Evolutionary conservation across 345 rosid genomes (phyloP), one percentile per base, ranked within the genome.

Genomic region (Gossypium thurberi): DNA sequence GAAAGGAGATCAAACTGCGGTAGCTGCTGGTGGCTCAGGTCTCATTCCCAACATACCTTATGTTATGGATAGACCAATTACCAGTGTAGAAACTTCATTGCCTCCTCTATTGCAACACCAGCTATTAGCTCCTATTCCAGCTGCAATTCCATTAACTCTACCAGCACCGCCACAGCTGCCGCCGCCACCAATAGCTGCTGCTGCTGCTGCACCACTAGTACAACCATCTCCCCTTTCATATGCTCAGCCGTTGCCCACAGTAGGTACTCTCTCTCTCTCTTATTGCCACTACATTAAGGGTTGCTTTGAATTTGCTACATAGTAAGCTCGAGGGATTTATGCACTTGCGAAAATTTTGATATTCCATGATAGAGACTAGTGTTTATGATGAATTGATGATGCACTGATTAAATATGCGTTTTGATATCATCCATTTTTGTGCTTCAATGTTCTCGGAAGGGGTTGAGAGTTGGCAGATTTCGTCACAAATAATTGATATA

Each of bases 221-320:
- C 81, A 70, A n/a, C 78, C 75, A 75, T 63, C 69, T 74, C 75
- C 82, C 61, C 82, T 66, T 40, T 79, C 75, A 56, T 82, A 42
- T 64, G 68, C 82, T 70, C 87, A 76, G 69, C 85, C 86, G 81
- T 77, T 76, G 76, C 87, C 85, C 77, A 70, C 86, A 82, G 87
- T 87, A 89, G 91, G 90, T 89, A 86, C 83, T 81, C 79, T 78
- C 9, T 33, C 7, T 15, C 67, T 40, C 67, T 61, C 20, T 56
- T 18, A 26, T 26, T 28, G 37, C 64, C 42, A 8, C 9, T 26
- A 59, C 26, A 55, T 7, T 6, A 55, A 18, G 59, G 25, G 68
- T 42, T 63, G 68, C 68, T 63, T 64, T 17, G 18, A 18, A 17
- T 64, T 64, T 42, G 26, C 17, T 42, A 28, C 33, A 28, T 28